Percentiles rank a stretch among this genome's conserved stretches.
Evolutionary conservation across 345 rosid genomes (phyloP).

Genomic region (Gossypium stocksii): DNA sequence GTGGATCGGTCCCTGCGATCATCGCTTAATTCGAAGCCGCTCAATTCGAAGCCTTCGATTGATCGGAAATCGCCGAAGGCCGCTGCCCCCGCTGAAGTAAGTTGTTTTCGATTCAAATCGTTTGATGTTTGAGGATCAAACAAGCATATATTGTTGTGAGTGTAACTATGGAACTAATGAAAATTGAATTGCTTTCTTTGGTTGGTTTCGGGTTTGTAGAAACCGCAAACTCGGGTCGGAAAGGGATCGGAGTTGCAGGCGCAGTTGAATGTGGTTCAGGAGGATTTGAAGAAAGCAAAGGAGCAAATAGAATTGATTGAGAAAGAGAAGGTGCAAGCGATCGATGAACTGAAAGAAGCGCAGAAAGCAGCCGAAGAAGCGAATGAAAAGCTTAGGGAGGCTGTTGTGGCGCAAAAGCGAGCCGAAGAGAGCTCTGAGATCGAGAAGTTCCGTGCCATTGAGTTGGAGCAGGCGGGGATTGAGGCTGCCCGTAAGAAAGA

Average conservation of each 20-base stretch:
- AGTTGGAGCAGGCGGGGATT: constrained; percentile 85
- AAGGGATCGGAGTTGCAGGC: constrained; percentile 65
- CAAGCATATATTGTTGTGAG: not conserved
- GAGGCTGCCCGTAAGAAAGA: constrained; percentile 78
- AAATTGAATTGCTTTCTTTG: constrained; percentile 5
- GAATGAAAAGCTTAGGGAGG: constrained; percentile 72
- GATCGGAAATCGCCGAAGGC: constrained; percentile 70
- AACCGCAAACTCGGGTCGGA: constrained; percentile 38
- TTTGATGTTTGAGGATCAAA: constrained; percentile 9
- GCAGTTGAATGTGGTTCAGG: constrained; percentile 67
- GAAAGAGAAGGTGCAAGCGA: constrained; percentile 69
- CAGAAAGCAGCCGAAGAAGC: constrained; percentile 65
- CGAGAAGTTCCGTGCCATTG: constrained; percentile 86
- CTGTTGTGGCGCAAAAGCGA: constrained; percentile 79
- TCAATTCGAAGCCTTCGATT: constrained; percentile 55
- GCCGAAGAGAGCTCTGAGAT: constrained; percentile 79
- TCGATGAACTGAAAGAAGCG: constrained; percentile 70
- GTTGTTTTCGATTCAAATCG: constrained; percentile 7
- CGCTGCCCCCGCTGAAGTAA: constrained; percentile 69
- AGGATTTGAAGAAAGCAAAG: constrained; percentile 85
- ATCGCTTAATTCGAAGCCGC: constrained; percentile 56
- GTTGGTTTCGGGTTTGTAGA: constrained; percentile 46
- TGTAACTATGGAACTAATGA: constrained; percentile 1
- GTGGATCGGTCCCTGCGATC: constrained; percentile 68
- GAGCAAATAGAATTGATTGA: constrained; percentile 57